phyloP scores from a whole-genome alignment of 1,139 yeast genomes.

The Torulaspora pretoriensis region DNA sequence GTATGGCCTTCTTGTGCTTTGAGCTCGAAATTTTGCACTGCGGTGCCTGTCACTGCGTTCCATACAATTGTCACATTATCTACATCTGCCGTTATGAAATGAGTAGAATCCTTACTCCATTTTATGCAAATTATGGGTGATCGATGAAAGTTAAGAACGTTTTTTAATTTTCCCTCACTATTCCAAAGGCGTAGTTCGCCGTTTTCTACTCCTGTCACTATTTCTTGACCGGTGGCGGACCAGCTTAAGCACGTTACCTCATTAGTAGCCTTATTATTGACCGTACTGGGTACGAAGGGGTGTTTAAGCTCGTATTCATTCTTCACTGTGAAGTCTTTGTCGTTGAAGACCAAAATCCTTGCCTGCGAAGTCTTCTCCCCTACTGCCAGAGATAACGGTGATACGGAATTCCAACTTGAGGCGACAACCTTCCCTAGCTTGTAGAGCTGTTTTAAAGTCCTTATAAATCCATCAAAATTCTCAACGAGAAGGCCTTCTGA shows the following conservation, averaged over 20 bases:
- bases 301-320: conserved; percentile 24
- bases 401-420: conserved; percentile 42
- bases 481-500: conserved; percentile 5
- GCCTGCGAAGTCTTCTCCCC: conserved; percentile 42
- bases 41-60: conserved; percentile 50
- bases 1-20: conserved; percentile 13
- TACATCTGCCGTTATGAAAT: conserved; percentile 37
- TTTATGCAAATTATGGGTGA: conserved; percentile 48
- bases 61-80: conserved; percentile 48
- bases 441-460: conserved; percentile 35
- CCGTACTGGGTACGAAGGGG: conserved; percentile 27
- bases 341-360: conserved; percentile 29
- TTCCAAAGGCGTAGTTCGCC: conserved; percentile 73
- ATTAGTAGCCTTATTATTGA: conserved; percentile 18
- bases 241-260: conserved; percentile 49
- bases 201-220: conserved; percentile 54
- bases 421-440: conserved; percentile 38
- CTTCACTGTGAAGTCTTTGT: conserved; percentile 1
- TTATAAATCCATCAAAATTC: conserved; percentile 28
- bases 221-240: conserved; percentile 57
- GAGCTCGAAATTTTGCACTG: conserved; percentile 43
- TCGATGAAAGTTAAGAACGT: conserved; percentile 53
- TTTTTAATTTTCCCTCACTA: conserved; percentile 58
- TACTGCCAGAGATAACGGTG: conserved; percentile 38
- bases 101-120: conserved; percentile 48